Evolutionary conservation across 371 early-diverging fungal genomes (phyloP), one percentile per base, ranked within the genome.

Genomic region (Mortierella sp.): DNA sequence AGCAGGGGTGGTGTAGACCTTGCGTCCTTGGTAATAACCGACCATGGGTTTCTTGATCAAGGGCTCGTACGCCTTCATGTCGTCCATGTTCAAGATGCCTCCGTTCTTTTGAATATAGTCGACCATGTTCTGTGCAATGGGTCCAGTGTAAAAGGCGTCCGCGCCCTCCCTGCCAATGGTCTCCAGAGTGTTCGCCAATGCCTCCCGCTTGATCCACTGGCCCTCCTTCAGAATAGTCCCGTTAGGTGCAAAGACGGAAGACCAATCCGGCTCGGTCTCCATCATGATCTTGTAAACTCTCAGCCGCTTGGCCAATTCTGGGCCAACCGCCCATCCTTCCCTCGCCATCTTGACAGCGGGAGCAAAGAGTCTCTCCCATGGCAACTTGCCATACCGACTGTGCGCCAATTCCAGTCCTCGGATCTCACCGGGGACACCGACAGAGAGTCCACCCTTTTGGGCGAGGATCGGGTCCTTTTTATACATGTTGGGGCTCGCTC

Each of bases 391-490:
- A 74, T 92, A 88, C 67, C 73, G 70, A 68, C 89, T 87, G 85
- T 99, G 97, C 4, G 97, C 97, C 14, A 89, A 73, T 73, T 94
- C 94, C 37, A 97, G 90, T 4, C 99, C 99, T 26, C 93, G 90
- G 13, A 98, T 86, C 85, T 98, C 98, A 16, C 97, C 97, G 19
- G 99, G 99, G 2, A 99, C 93, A 44, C 91, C 99, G 11, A 98
- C 93, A 5, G 97, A 84, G 58, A 96, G 80, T 1, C 96, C 97
- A 19, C 99, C 98, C 45, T 84, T 66, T 76, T 90, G 91, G 1
- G 97, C 94, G 1, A 85, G 68, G 37, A 82, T 85, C 13, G 94
- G 94, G 66, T 95, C 82, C 2, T 88, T 72, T 48, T 85, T 78
- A 85, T 90, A 98, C 96, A 97, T 95, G 72, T 94, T 91, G 40